Evolutionary conservation across 2,329 filamentous ascomycete species (phyloP), one percentile per base, ranked within the genome.

Genomic region (Colletotrichum falcatum): DNA sequence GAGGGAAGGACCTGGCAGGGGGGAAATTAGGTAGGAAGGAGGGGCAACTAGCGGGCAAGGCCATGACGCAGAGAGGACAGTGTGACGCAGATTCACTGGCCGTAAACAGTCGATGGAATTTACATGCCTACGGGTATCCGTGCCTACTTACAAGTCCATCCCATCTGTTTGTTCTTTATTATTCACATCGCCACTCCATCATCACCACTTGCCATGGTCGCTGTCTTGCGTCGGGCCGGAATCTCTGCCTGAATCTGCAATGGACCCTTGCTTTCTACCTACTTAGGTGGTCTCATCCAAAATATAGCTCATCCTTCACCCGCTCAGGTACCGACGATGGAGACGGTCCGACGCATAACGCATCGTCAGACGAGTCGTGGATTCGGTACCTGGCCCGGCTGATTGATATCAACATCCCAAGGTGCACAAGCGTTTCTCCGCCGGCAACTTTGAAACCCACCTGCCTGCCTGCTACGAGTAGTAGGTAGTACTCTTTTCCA

Each of bases 11-110:
- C 66, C 70, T 72, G 61, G 66, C 61, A 60, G 59, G 71, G 61
- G 71, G 71, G 71, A 68, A 68, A 71, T 72, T 72, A 63, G 62
- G 71, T 72, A 63, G 62, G 71, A 71, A 71, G 68, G 71, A 71
- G 71, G 71, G 71, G 71, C 71, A 71, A 58, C 65, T 67, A 62
- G 51, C 44, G 37, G 65, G 55, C 48, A 42, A 55, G 62, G 53
- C 70, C 67, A 72, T 72, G 71, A 72, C 71, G 71, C 68, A 72
- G 62, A 26, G 35, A 68, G 62, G 48, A 63, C 54, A 71, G 65
- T 61, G 69, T 71, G 69, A 71, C 65, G 66, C 69, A 67, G 58
- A 66, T 63, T 71, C 46, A 68, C 68, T 28, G 58, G 64, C 64
- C n/a, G 18, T 42, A 20, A 42, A 39, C 37, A 39, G 3, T 39